Conservation (phyloP, 208 protist genomes). For the Angomonas ambiguus region DNA sequence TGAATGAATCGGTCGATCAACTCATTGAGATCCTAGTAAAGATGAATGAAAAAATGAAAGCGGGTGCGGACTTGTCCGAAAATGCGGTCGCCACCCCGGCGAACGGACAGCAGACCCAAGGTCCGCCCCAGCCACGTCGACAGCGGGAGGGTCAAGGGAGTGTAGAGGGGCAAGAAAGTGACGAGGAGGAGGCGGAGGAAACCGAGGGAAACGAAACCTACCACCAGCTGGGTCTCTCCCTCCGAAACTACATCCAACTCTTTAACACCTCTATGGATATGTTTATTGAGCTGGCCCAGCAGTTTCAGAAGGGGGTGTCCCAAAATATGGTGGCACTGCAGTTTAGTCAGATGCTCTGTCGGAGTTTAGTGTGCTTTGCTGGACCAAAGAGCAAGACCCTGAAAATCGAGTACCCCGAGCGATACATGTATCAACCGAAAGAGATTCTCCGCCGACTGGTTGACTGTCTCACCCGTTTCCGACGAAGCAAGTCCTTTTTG, state of each 20-base stretch:
- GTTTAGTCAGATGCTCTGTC: conserved; percentile 83
- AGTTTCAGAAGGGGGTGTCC: conserved; percentile 75
- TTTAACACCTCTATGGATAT: conserved; percentile 80
- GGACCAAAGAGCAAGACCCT: conserved; percentile 69
- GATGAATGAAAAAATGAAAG: conserved; percentile 76
- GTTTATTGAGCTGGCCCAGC: conserved; percentile 76
- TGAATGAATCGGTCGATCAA: conserved; percentile 82
- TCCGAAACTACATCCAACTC: conserved; percentile 64
- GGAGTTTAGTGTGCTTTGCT: conserved; percentile 76
- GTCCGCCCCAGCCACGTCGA: not conserved
- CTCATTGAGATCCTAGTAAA: conserved; percentile 73
- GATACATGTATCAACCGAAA: conserved; percentile 71
- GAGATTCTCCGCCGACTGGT: conserved; percentile 76
- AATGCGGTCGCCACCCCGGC: conserved; percentile 26
- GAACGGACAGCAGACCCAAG: conserved; percentile 4
- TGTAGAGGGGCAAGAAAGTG: conserved; percentile 17
- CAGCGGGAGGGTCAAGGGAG: not conserved
- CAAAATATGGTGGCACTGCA: conserved; percentile 88
- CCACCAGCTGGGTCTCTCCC: conserved; percentile 62
- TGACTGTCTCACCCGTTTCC: conserved; percentile 79
- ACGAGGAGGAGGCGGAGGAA: conserved; percentile 44
- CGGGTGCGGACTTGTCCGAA: conserved; percentile 59
- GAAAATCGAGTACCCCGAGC: conserved; percentile 74
- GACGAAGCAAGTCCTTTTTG: conserved; percentile 64
- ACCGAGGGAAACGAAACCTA: conserved; percentile 53